Conservation (phyloP, 768 basidiomycete species). For the Clathrus columnatus region DNA sequence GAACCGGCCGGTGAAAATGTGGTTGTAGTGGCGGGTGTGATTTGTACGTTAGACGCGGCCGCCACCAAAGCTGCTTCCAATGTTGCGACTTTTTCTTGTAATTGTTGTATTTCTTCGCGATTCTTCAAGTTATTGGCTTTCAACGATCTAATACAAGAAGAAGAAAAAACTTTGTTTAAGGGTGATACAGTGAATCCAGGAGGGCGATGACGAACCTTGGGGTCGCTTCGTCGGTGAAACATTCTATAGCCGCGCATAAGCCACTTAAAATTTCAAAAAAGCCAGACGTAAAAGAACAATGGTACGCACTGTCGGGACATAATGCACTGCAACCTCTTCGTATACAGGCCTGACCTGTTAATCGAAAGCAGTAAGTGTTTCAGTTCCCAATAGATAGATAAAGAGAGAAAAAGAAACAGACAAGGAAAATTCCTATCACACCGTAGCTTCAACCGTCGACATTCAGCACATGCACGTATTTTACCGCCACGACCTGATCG, state of each 20-base stretch:
- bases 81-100: neutral
- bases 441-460: constrained; percentile 2
- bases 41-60: too few relatives aligned
- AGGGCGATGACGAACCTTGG: neutral
- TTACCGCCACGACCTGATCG: neutral
- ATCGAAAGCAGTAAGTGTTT: neutral
- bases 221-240: constrained; percentile 7
- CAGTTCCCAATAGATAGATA: neutral
- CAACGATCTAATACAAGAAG: neutral
- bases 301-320: constrained; percentile 6
- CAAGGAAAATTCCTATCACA: constrained; percentile 6
- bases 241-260: neutral
- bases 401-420: neutral
- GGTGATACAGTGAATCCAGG: neutral
- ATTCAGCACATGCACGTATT: constrained; percentile 6
- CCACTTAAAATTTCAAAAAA: neutral
- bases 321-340: constrained; percentile 1
- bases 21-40: neutral
- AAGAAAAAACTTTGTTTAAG: neutral
- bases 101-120: constrained; percentile 4
- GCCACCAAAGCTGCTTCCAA: neutral
- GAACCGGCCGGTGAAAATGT: neutral
- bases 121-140: constrained; percentile 5
- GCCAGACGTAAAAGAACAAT: neutral
- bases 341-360: constrained; percentile 4